Base-by-base conservation (phyloP, 768 basidiomycete genomes). In the Psilocybe azurescens region DNA sequence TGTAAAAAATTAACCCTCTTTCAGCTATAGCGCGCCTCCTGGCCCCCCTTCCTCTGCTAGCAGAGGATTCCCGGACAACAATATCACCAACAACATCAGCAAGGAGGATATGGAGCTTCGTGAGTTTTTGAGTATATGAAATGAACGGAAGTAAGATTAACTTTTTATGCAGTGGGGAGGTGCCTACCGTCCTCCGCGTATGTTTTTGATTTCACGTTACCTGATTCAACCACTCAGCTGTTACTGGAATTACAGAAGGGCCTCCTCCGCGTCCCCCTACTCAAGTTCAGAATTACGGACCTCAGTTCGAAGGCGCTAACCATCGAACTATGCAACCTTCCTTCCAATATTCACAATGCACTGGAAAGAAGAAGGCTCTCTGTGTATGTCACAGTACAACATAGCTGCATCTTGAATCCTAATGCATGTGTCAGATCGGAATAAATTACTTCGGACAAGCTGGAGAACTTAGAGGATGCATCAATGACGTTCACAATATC, bases 321-420 rank as follows among this genome's bases (percentile, higher is more conserved):
- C 77, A 82, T 47, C 78, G 79, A 36, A 73, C 75, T 54, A 77
- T 80, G 39, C 86, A 90, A 65, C 83, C 85, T 2, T 91, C 75
- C 74, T 95, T 94, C 79, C 89, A 92, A 67, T 95, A 94, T 69
- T 95, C 94, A 2, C 93, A 94, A 67, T 97, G 96, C 71, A 93
- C 78, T 18, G 93, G 95, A 32, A 88, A 81, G 75, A 90, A 89
- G 75, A 98, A 95, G 75, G 97, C 95, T 0, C 81, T 99, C 10
- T 90, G 90, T 60, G 93, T 95, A 74, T 75, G 50, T 36, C 33
- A 36, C 11, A 36, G 11, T 36, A 7, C 1, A 36, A 36, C 33
- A 36, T 36, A 24, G 24, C 33, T 11, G 33, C 33, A 11, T 36
- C 11, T 7, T 36, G 11, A 36, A 36, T 24, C 24, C 33, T 36